phyloP scores from a whole-genome alignment of 78 protist species.

The Ministeria vibrans region DNA sequence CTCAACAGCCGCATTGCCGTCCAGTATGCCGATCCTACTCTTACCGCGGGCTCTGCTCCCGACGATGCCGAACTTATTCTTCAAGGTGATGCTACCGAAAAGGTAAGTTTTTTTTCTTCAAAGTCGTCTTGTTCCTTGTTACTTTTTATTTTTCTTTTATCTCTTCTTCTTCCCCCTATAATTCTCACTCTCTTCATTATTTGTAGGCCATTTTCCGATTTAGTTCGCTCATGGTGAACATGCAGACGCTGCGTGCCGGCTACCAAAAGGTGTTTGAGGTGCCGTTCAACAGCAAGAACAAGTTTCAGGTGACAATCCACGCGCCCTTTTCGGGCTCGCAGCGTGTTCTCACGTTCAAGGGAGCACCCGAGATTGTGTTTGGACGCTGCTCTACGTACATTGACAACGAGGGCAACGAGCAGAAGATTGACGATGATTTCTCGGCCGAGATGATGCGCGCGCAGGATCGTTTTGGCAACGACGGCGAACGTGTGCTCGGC shows the following conservation, averaged over 20 bases:
- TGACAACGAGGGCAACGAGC: conserved; percentile 29
- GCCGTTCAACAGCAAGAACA: conserved; percentile 94
- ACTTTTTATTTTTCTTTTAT: too few relatives aligned
- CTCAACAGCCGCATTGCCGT: too few relatives aligned
- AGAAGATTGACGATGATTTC: neutral
- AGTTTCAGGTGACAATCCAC: conserved; percentile 71
- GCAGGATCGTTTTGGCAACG: neutral
- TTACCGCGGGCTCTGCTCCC: too few relatives aligned
- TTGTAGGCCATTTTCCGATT: neutral
- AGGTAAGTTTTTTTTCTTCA: too few relatives aligned
- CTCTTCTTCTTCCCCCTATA: too few relatives aligned
- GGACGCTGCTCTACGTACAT: conserved; percentile 17
- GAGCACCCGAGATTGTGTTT: conserved; percentile 81
- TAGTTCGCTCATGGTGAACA: neutral
- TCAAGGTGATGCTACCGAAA: too few relatives aligned
- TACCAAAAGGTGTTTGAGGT: conserved; percentile 48
- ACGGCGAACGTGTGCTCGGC: conserved; percentile 29
- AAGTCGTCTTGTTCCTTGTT: too few relatives aligned
- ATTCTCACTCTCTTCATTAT: too few relatives aligned
- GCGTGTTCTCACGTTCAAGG: conserved; percentile 68
- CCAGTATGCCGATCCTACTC: too few relatives aligned
- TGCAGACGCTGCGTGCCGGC: neutral
- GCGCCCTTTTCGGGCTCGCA: neutral
- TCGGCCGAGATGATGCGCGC: neutral
- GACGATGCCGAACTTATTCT: too few relatives aligned